Evolutionary conservation across 805 yeast genomes (phyloP).

Genomic region (Teunomyces panamensis): DNA sequence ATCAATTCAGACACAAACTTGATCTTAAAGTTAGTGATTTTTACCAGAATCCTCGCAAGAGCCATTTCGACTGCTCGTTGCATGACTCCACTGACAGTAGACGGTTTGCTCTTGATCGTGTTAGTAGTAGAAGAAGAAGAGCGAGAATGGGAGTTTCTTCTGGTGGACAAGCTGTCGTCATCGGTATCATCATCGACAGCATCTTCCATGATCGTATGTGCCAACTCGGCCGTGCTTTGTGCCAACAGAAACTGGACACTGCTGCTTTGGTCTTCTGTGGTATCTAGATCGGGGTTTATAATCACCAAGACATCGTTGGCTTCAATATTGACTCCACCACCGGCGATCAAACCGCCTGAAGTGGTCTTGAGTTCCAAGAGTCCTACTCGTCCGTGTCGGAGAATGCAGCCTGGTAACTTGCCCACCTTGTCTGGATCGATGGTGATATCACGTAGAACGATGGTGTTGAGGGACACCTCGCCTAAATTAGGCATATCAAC

Average conservation of each 20-base stretch:
- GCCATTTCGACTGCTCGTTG: slow-evolving; percentile 66
- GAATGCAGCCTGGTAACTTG: slow-evolving; percentile 57
- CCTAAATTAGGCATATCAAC: slow-evolving; percentile 79
- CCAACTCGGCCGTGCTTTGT: slow-evolving; percentile 73
- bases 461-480: slow-evolving; percentile 60
- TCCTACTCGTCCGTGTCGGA: slow-evolving; percentile 60
- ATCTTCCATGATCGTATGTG: slow-evolving; percentile 47
- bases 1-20: slow-evolving; percentile 47
- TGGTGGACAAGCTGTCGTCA: slow-evolving; percentile 7
- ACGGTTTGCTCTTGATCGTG: slow-evolving; percentile 16
- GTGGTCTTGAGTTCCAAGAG: slow-evolving; percentile 47
- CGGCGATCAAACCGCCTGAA: slow-evolving; percentile 62
- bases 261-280: slow-evolving; percentile 26
- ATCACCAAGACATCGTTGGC: slow-evolving; percentile 52
- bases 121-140: slow-evolving; percentile 16
- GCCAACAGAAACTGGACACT: slow-evolving; percentile 53
- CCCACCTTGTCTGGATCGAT: slow-evolving; percentile 69
- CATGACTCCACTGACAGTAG: slow-evolving; percentile 55
- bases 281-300: slow-evolving; percentile 33
- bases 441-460: slow-evolving; percentile 56
- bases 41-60: slow-evolving; percentile 54
- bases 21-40: slow-evolving; percentile 45
- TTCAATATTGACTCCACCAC: slow-evolving; percentile 67
- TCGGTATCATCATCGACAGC: slow-evolving; percentile 12
- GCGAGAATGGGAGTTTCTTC: slow-evolving; percentile 3